These are phyloP conservation scores for Dipodascus geniculatus DNA, from an alignment of 805 yeast genomes.

Conservation along the genomic window DNA sequence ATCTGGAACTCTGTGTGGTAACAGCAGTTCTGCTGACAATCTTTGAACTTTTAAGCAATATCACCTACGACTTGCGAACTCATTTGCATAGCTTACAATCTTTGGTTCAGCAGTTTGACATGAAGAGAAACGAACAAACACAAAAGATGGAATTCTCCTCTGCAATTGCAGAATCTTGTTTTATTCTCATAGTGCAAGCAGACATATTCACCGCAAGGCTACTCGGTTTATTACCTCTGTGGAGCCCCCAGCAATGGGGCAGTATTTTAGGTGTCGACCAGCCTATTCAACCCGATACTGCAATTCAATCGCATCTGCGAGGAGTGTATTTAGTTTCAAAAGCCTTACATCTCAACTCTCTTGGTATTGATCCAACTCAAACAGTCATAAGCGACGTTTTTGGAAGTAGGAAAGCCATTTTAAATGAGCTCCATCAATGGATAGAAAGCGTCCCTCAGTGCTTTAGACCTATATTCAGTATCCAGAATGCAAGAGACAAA, in stretches of 20 bases:
- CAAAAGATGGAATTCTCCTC: neutral
- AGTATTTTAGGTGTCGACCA: neutral
- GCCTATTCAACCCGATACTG: neutral
- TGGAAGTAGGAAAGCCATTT: neutral
- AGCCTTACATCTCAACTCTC: neutral
- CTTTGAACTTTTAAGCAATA: neutral
- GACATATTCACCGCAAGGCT: neutral
- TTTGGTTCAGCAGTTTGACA: conserved; percentile 1
- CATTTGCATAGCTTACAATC: neutral
- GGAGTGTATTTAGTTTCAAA: neutral
- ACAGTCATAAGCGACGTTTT: neutral
- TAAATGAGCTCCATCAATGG: neutral
- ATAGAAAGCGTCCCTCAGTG: neutral
- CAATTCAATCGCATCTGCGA: neutral
- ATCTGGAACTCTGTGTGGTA: conserved; percentile 2
- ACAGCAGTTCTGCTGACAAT: conserved; percentile 2
- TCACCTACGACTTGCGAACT: neutral
- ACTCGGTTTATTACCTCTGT: neutral
- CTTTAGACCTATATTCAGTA: neutral
- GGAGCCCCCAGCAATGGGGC: conserved; percentile 1
- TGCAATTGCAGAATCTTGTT: neutral
- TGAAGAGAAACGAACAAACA: neutral
- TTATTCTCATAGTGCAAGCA: neutral
- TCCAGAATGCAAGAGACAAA: neutral
- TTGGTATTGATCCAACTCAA: neutral